Evolutionary conservation across 176 grass and related monocot species (phyloP).

Genomic region (Dactylis glomerata): DNA sequence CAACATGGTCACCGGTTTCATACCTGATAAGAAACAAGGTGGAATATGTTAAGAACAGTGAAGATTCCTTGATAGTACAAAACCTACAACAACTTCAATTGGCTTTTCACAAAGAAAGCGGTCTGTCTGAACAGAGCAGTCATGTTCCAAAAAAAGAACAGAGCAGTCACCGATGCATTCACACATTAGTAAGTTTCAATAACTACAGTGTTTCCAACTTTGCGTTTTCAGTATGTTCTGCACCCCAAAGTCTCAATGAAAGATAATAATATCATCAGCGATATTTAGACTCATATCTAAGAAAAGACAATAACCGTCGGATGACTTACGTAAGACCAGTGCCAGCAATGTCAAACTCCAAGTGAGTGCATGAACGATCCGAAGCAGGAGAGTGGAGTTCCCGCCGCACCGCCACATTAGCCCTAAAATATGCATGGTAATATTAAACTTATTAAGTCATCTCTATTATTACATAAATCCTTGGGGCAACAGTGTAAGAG

Average conservation of each 20-base stretch:
- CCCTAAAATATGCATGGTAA: constrained; percentile 41
- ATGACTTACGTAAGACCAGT: constrained; percentile 71
- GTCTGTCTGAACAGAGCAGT: background rate
- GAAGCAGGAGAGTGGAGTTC: constrained; percentile 91
- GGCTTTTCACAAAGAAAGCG: background rate
- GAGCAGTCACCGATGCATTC: background rate
- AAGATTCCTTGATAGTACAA: background rate
- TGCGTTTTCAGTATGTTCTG: background rate
- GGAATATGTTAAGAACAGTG: constrained; percentile 21
- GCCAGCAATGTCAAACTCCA: constrained; percentile 91
- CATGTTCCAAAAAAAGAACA: no score
- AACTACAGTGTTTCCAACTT: background rate
- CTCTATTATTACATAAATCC: background rate
- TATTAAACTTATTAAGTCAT: constrained; percentile 6
- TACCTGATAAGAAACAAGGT: constrained; percentile 53
- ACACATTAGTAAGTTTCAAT: background rate
- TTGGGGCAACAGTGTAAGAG: background rate
- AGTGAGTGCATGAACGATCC: constrained; percentile 86
- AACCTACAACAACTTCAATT: background rate
- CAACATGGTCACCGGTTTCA: constrained; percentile 92
- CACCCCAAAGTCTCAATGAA: background rate
- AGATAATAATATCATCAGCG: background rate
- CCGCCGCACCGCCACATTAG: constrained; percentile 61
- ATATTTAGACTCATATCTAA: background rate
- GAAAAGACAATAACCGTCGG: background rate